phyloP scores from a whole-genome alignment of 2,329 filamentous ascomycete genomes.

The Septoria petroselini region DNA sequence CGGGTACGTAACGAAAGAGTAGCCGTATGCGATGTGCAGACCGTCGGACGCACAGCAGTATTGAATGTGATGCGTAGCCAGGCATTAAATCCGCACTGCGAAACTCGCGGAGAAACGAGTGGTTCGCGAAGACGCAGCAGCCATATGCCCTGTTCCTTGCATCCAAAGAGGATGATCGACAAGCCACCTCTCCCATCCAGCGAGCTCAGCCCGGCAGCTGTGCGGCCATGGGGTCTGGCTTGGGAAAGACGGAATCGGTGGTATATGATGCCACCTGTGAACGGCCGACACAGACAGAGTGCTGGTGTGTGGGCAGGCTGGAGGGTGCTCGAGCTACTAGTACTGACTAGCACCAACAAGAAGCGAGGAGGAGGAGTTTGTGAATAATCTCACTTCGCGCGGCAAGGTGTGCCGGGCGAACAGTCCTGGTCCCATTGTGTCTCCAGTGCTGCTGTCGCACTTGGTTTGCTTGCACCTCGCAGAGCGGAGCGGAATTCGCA shows the following conservation, averaged over 20 bases:
- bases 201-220: slow-evolving; percentile 10
- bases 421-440: slow-evolving; percentile 7
- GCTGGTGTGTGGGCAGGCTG: too few relatives aligned
- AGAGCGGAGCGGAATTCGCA: background rate
- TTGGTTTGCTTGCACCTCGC: slow-evolving; percentile 9
- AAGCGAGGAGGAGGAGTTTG: background rate
- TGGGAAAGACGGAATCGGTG: background rate
- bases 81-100: slow-evolving; percentile 9
- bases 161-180: slow-evolving; percentile 15
- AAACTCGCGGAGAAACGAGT: slow-evolving; percentile 8
- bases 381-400: slow-evolving; percentile 1
- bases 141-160: slow-evolving; percentile 17
- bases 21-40: slow-evolving; percentile 9
- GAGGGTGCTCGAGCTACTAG: slow-evolving; percentile 2
- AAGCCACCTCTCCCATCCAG: slow-evolving; percentile 11
- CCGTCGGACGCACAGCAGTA: slow-evolving; percentile 18
- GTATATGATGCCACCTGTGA: too few relatives aligned
- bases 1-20: background rate
- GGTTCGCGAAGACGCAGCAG: slow-evolving; percentile 6
- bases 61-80: slow-evolving; percentile 17
- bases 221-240: slow-evolving; percentile 2
- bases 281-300: too few relatives aligned
- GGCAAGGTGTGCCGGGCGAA: slow-evolving; percentile 17
- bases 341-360: background rate
- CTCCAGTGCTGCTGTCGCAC: slow-evolving; percentile 12